Conservation (phyloP, 257 asterid species). For the Craterostigma plantagineum region DNA sequence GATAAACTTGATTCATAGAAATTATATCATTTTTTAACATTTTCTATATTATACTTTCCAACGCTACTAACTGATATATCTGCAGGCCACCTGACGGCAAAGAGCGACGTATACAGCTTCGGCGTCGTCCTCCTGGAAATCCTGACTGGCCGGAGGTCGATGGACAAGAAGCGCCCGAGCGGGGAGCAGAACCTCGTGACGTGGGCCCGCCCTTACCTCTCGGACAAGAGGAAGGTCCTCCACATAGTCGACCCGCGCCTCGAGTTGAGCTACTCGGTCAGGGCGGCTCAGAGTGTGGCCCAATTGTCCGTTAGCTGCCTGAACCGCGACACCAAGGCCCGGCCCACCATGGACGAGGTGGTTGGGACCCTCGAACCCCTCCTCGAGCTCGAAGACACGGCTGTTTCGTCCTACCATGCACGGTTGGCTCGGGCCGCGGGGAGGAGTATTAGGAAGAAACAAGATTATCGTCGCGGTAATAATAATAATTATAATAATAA, state of each 20-base stretch:
- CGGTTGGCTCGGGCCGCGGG: constrained; percentile 42
- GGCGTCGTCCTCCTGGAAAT: constrained; percentile 87
- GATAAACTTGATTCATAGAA: no score
- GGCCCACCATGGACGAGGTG: constrained; percentile 83
- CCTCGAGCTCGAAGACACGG: constrained; percentile 63
- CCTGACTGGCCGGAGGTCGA: constrained; percentile 70
- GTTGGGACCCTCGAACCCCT: constrained; percentile 54
- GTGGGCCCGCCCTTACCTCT: constrained; percentile 80
- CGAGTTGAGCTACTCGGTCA: constrained; percentile 64
- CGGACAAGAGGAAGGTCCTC: constrained; percentile 67
- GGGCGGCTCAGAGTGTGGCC: constrained; percentile 66
- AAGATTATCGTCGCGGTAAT: no score
- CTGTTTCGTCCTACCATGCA: constrained; percentile 45
- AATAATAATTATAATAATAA: no score
- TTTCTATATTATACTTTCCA: no score
- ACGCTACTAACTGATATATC: no score
- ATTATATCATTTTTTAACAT: no score
- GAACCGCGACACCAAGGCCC: constrained; percentile 59
- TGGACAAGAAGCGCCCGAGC: constrained; percentile 83
- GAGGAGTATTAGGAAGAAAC: constrained; percentile 18
- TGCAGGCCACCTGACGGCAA: constrained; percentile 73
- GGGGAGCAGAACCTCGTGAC: constrained; percentile 86
- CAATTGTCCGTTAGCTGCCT: constrained; percentile 58
- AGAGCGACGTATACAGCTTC: constrained; percentile 86
- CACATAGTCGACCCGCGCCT: constrained; percentile 85